Evolutionary conservation across 2,329 filamentous ascomycete species (phyloP).

Genomic region (Lasiodiplodia theobromae): DNA sequence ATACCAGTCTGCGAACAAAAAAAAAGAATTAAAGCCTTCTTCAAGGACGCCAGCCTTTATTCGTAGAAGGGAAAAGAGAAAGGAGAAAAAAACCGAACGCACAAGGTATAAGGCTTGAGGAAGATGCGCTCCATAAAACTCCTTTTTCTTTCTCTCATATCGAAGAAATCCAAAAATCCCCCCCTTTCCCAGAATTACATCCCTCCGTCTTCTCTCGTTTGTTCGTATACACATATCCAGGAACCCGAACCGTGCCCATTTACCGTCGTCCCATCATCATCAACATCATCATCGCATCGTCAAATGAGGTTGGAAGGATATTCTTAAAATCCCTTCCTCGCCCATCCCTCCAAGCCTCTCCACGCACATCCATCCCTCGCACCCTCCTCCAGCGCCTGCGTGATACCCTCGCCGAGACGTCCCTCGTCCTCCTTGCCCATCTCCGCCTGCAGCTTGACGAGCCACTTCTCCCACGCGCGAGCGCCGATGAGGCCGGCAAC

Average conservation of each 20-base stretch:
- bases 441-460: conserved; percentile 86
- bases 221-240: conserved; percentile 6
- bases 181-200: not conserved
- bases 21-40: no score
- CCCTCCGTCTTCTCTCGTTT: not conserved
- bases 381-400: conserved; percentile 66
- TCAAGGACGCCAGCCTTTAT: no score
- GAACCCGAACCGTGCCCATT: not conserved
- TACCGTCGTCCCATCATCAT: not conserved
- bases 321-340: conserved; percentile 40
- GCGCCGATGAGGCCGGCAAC: conserved; percentile 83
- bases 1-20: no score
- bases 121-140: not conserved
- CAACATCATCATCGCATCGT: not conserved
- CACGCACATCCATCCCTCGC: conserved; percentile 64
- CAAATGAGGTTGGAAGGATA: not conserved
- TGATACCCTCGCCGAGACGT: conserved; percentile 62
- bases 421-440: conserved; percentile 69
- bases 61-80: not conserved
- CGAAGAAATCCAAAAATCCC: not conserved
- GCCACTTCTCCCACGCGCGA: conserved; percentile 97
- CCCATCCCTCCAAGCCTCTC: conserved; percentile 64
- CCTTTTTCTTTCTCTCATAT: not conserved
- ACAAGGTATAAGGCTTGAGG: conserved; percentile 5
- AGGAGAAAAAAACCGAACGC: not conserved